These are phyloP conservation scores for Colletotrichum sp. DNA, from an alignment of 2,329 filamentous ascomycete species.

Conservation along the genomic window DNA sequence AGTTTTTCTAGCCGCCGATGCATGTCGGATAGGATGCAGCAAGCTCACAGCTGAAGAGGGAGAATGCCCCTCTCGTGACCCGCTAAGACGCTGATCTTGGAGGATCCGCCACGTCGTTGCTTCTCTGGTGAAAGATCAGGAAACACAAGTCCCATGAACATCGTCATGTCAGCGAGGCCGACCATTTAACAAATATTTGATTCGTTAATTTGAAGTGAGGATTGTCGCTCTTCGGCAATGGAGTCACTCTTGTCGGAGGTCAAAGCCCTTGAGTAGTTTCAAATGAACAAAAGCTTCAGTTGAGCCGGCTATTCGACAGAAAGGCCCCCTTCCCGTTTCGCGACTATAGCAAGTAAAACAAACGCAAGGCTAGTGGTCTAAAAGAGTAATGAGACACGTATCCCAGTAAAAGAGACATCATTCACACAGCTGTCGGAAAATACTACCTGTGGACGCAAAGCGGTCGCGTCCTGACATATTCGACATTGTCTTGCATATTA, in stretches of 20 bases:
- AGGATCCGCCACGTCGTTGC: neutral
- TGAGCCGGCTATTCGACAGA: neutral
- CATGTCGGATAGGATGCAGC: neutral
- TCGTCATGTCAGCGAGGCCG: neutral
- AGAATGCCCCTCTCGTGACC: neutral
- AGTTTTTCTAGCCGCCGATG: neutral
- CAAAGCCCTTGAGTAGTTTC: neutral
- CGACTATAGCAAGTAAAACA: neutral
- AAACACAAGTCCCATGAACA: neutral
- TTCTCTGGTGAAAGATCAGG: neutral
- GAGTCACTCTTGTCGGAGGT: neutral
- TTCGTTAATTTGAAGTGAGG: neutral
- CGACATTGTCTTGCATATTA: neutral
- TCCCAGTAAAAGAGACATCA: neutral
- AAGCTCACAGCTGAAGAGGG: neutral
- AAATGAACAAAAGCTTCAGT: neutral
- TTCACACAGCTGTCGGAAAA: neutral
- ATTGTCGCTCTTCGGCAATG: neutral
- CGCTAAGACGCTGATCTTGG: neutral
- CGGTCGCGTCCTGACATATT: neutral
- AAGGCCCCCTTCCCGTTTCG: neutral
- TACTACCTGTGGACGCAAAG: neutral
- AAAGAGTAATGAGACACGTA: neutral
- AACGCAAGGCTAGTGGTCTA: neutral
- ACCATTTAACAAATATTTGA: neutral